These are phyloP conservation scores for Trypanosoma grayi DNA, from an alignment of 208 protist genomes.

Conservation along the genomic window DNA sequence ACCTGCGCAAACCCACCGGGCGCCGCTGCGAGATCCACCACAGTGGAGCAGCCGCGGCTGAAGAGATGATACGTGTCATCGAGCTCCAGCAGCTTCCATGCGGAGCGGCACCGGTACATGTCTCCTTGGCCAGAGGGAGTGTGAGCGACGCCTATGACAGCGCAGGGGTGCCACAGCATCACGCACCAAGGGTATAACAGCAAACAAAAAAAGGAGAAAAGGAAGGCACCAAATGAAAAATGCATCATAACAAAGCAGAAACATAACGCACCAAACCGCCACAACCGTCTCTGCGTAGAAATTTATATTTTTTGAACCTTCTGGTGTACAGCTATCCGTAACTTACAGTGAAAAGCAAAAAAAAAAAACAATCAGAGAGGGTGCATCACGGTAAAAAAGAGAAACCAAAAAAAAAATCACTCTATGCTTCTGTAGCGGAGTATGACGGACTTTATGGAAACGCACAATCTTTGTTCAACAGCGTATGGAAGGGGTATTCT, in stretches of 20 bases:
- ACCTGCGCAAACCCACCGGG: conserved; percentile 74
- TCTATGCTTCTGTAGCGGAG: not conserved
- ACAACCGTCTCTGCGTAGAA: too few relatives aligned
- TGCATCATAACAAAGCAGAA: not conserved
- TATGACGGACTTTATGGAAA: too few relatives aligned
- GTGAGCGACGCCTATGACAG: not conserved
- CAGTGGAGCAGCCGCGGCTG: conserved; percentile 25
- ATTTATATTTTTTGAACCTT: too few relatives aligned
- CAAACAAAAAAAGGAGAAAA: conserved; percentile 1
- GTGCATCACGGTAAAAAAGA: not conserved
- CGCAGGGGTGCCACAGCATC: not conserved
- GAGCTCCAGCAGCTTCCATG: conserved; percentile 61
- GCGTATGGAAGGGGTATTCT: not conserved
- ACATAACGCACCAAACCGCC: too few relatives aligned
- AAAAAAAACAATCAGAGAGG: not conserved
- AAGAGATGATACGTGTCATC: conserved; percentile 49
- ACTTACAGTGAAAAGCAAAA: not conserved
- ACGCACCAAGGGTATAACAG: not conserved
- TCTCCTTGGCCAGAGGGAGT: conserved; percentile 2
- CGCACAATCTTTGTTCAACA: too few relatives aligned
- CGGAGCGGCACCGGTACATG: conserved; percentile 60
- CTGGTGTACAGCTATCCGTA: too few relatives aligned
- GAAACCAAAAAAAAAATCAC: not conserved
- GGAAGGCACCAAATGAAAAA: not conserved
- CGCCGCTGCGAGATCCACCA: conserved; percentile 70